Base-by-base conservation (phyloP, 352 stramenopile species). In the Phytophthora aleatoria region DNA sequence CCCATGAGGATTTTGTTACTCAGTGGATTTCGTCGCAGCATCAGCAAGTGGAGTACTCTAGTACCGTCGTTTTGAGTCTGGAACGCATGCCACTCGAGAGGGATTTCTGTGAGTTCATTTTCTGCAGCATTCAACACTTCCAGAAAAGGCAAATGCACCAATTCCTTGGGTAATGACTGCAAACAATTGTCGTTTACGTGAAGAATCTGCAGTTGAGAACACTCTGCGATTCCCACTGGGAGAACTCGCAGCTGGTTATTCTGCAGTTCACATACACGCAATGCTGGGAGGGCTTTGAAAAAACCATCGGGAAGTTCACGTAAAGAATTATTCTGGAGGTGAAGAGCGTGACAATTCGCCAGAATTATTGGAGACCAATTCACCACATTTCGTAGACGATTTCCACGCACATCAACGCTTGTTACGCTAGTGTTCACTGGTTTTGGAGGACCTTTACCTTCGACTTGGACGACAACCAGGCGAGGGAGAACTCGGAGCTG, bases 151-250 rank as follows among this genome's bases (percentile, higher is more conserved):
- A 91, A 60, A 1, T 52, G 26, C 1, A 36, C 57, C 2, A 91
- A 64, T 3, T 67, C 62, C 1, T 52, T 33, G 0, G 80, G 69
- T 26, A 88, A 59, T 1, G 31, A 49, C 12, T 59, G 45, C n/a
- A 91, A 42, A 16, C 63, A 67, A 41, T 91, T 91, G 42, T 81
- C 63, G 13, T 87, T 65, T 1, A 89, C 26, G n/a, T 89, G 65
- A 0, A 91, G 69, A 24, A 67, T 39, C n/a, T 74, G 50, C 7
- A 91, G 61, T 4, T 15, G 35, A 28, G 48, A 51, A 24, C 82
- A 89, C 10, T 33, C 20, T 4, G 53, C 10, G 12, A 91, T 74
- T 5, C 70, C 67, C 2, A 56, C 53, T 0, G 82, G 80, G 3
- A 91, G 60, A 0, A 8, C 24, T n/a, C 26, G 36, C 2, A 89